A percentile compares a stretch with the other conserved stretches of the same genome.
phyloP scores from a whole-genome alignment of 2,329 filamentous ascomycete genomes.

The Verticillium isaacii region DNA sequence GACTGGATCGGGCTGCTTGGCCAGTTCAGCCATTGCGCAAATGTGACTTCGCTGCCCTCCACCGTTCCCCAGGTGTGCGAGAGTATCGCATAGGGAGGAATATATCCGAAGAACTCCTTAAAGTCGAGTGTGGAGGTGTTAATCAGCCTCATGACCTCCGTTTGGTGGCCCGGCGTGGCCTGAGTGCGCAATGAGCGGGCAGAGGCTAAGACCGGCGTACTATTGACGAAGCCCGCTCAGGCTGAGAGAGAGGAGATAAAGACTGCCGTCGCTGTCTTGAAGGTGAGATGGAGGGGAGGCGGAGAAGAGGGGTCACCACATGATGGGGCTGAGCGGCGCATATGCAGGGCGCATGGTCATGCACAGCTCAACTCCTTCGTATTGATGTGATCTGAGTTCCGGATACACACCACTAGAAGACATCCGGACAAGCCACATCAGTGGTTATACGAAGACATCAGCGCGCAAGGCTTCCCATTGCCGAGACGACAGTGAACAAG shows the following conservation, averaged over 20 bases:
- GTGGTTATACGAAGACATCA: too few species aligned
- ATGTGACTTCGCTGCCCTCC: constrained; percentile 10
- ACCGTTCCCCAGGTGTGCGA: constrained; percentile 15
- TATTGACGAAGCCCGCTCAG: neutral
- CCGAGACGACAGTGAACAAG: too few species aligned
- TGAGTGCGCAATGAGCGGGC: too few species aligned
- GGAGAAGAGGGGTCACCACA: neutral
- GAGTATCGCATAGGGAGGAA: constrained; percentile 15
- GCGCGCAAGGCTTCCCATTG: too few species aligned
- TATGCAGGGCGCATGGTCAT: neutral
- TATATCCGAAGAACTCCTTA: neutral
- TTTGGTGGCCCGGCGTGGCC: too few species aligned
- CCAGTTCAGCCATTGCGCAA: neutral
- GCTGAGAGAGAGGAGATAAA: neutral
- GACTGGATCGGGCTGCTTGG: neutral
- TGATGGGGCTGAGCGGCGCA: neutral
- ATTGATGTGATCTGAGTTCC: too few species aligned
- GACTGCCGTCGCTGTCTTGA: neutral
- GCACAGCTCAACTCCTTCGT: neutral
- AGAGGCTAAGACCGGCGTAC: neutral
- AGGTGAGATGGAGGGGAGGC: neutral
- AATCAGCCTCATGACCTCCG: constrained; percentile 1
- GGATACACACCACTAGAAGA: too few species aligned
- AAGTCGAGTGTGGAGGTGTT: neutral
- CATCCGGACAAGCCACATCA: too few species aligned